Evolutionary conservation across 1,284 basidiomycete genomes (phyloP).

Genomic region (Sparassis latifolia): DNA sequence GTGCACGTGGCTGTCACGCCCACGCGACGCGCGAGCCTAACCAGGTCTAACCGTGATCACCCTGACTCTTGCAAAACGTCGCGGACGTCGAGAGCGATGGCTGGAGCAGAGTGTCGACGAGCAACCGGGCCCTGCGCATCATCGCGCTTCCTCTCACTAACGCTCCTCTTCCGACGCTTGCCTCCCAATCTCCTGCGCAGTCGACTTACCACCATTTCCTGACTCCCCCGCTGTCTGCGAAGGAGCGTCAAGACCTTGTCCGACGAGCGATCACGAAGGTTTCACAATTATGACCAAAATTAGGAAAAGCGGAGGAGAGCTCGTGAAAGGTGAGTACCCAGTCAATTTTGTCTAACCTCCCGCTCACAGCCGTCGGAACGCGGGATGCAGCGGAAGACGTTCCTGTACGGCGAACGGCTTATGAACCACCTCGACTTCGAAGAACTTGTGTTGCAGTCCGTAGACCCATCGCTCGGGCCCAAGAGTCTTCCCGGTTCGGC

Average conservation of each 20-base stretch:
- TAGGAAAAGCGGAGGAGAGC: conserved; percentile 55
- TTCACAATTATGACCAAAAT: conserved; percentile 49
- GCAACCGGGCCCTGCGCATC: conserved; percentile 40
- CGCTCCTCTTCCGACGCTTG: conserved; percentile 6
- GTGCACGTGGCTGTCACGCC: background rate
- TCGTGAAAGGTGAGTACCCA: conserved; percentile 56
- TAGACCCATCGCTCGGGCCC: conserved; percentile 64
- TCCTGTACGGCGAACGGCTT: conserved; percentile 56
- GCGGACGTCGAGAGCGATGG: conserved; percentile 13
- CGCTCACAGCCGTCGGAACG: background rate
- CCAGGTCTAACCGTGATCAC: no score
- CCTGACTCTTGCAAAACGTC: conserved; percentile 19
- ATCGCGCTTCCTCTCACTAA: conserved; percentile 37
- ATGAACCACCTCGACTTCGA: conserved; percentile 71
- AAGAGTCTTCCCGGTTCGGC: conserved; percentile 20
- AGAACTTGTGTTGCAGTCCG: conserved; percentile 61
- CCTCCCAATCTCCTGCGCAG: conserved; percentile 16
- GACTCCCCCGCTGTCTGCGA: conserved; percentile 20
- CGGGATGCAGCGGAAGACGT: conserved; percentile 50
- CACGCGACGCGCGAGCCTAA: no score
- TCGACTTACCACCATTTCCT: conserved; percentile 46
- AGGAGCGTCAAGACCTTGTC: conserved; percentile 18
- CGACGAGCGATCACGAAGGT: conserved; percentile 47
- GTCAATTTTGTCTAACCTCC: background rate
- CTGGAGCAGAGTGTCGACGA: no score